A percentile compares a stretch with the other conserved stretches of the same genome.
These are phyloP conservation scores for Microglena sp. DNA, from an alignment of 139 green algal species.

Conservation along the genomic window DNA sequence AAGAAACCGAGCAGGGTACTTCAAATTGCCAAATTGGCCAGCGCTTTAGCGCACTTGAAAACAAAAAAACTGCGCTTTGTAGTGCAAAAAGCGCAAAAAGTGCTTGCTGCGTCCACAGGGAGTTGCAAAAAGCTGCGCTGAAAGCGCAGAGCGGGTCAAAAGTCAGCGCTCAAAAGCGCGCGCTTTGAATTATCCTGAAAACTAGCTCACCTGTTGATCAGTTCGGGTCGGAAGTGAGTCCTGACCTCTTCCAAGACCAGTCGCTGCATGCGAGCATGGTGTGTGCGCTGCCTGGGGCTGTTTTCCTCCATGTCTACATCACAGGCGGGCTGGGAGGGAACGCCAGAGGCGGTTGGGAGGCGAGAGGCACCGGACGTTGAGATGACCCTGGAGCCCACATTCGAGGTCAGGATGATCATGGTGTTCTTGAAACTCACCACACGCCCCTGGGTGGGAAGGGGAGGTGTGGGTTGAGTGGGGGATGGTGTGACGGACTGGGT, in stretches of 20 bases:
- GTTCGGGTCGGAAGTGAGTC: conserved; percentile 41
- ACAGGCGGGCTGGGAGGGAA: neutral
- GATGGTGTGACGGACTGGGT: conserved; percentile 47
- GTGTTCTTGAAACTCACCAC: conserved; percentile 89
- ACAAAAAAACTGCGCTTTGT: too few species aligned
- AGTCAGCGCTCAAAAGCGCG: too few species aligned
- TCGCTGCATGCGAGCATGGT: too few species aligned
- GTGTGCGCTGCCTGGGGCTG: neutral
- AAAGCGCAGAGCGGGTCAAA: too few species aligned
- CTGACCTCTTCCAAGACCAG: conserved; percentile 59
- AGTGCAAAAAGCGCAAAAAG: too few species aligned
- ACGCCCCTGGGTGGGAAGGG: conserved; percentile 53
- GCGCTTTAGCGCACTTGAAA: too few species aligned
- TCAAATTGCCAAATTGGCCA: too few species aligned
- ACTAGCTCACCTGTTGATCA: conserved; percentile 45
- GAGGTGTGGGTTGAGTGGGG: neutral
- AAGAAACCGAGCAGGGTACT: too few species aligned
- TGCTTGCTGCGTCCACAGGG: too few species aligned
- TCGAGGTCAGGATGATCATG: conserved; percentile 85
- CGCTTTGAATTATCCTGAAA: too few species aligned
- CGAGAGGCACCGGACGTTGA: conserved; percentile 1
- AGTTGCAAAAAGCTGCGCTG: too few species aligned
- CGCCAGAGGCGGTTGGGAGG: neutral
- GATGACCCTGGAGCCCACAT: conserved; percentile 81
- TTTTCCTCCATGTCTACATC: neutral